Evolutionary conservation across 805 yeast genomes (phyloP), one percentile per base, ranked within the genome.

Genomic region (Priceomyces medius): DNA sequence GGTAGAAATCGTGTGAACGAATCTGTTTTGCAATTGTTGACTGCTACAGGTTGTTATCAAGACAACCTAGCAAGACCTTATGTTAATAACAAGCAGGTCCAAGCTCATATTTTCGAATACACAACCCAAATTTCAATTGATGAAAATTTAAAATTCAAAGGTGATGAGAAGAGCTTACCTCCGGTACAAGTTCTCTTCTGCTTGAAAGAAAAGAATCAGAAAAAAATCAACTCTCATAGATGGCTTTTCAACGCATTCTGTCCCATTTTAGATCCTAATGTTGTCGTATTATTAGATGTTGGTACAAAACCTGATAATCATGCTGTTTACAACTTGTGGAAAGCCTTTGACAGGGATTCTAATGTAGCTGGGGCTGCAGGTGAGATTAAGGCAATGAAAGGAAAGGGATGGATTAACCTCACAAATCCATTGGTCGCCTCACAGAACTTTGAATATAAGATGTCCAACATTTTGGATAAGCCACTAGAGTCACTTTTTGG

Each of bases 361-460:
- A 90, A 91, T 54, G 96, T 93, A 40, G 99, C 97, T 0, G 99
- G 99, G 48, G 99, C 96, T 1, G 97, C 98, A 10, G 99, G 99
- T 47, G 98, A 93, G 63, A 90, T 93, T 58, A 85, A 85, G 47
- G 88, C 98, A 0, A 84, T 91, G 87, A 89, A 88, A 54, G 99
- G 99, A 33, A 85, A 81, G 53, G 85, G 81, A 20, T 88, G 97
- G 78, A 55, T 68, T 18, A 88, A 90, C 49, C 69, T 93, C 46
- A 61, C 87, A 17, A 91, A 91, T 61, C 98, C 98, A 8, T 68
- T 91, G 32, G 97, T 91, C 35, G 97, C 97, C 0, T 88, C 97
- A 1, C 98, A 91, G 61, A 91, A 91, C 60, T 91, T 91, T 55
- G 98, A 91, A 63, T 91, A 91, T 65, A 91, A 91, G 56, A 88